Evolutionary conservation across 2,329 filamentous ascomycete species (phyloP), one percentile per base, ranked within the genome.

Genomic region (Fusarium ambrosium): DNA sequence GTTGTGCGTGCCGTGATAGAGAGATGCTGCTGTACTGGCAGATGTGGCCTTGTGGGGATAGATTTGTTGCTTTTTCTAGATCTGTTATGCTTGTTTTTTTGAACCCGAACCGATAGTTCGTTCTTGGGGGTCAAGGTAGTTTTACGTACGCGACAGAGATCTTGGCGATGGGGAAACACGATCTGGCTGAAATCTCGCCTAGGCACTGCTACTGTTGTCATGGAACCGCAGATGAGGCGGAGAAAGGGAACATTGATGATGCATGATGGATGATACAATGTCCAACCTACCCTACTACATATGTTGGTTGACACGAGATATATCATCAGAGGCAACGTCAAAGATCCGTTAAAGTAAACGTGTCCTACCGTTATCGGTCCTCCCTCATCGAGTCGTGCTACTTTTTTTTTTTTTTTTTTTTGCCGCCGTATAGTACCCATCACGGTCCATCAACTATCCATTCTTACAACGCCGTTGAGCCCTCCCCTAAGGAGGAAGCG

Each of bases 281-380:
- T 56, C 43, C 27, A 39, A 16, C 22, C 34, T 59, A 34, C 32
- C 22, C 34, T 59, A 34, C 32, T 34, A 34, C 32, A 2, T 34
- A 34, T 34, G 32, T 22, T 14, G 3, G 20, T 20, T 51, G 51
- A 36, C 64, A 69, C 61, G 68, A 72, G 65, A 72, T 74, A 70
- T 34, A 18, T 66, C 60, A 43, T 66, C 59, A 62, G 34, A 20
- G 36, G 24, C 36, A n/a, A 41, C 62, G 45, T 39, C 48, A 41
- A 24, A 22, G 22, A 9, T 29, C 62, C 24, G 29, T 24, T 39
- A 18, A 24, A 39, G 16, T 22, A 64, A 63, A 48, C 36, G 41
- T 34, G 41, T 56, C 22, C 53, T 37, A 24, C 16, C 62, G 27
- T 64, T 24, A 64, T 36, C 18, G 45, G 43, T 48, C 45, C 13